Percentiles rank a stretch among this genome's conserved stretches.
Conservation (phyloP, 2,329 filamentous ascomycete genomes). For the Fusarium phyllophilum region DNA sequence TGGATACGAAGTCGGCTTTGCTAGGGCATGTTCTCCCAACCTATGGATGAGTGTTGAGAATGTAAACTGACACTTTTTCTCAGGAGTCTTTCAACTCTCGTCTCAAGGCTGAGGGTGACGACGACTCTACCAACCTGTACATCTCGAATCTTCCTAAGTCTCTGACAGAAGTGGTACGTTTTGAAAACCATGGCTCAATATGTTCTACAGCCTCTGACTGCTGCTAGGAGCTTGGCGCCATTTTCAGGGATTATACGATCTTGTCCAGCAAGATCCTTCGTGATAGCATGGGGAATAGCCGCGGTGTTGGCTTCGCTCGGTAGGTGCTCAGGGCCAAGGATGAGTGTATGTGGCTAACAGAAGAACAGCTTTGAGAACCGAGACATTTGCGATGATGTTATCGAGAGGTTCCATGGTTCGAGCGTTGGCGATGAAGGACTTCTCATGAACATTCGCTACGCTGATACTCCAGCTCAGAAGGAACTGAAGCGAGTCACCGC, state of each 20-base stretch:
- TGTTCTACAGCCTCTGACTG: constrained; percentile 15
- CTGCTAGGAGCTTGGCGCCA: constrained; percentile 75
- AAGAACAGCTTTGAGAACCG: constrained; percentile 83
- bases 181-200: neutral
- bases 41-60: neutral
- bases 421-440: constrained; percentile 80
- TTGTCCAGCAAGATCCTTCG: constrained; percentile 95
- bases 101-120: constrained; percentile 94
- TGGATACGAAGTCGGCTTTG: constrained; percentile 97
- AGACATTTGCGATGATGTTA: constrained; percentile 89
- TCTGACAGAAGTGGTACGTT: constrained; percentile 86
- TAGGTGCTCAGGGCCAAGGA: constrained; percentile 55
- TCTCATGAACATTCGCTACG: constrained; percentile 93
- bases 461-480: constrained; percentile 96
- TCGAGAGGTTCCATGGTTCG: constrained; percentile 85
- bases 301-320: constrained; percentile 97
- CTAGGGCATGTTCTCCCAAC: constrained; percentile 70
- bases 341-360: neutral
- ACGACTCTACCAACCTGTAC: constrained; percentile 92
- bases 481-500: constrained; percentile 95
- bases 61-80: neutral
- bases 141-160: constrained; percentile 95
- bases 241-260: constrained; percentile 83
- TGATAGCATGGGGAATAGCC: constrained; percentile 90
- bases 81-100: constrained; percentile 98